Evolutionary conservation across 441 rosid genomes (phyloP).

Genomic region (Croton laevigatus): DNA sequence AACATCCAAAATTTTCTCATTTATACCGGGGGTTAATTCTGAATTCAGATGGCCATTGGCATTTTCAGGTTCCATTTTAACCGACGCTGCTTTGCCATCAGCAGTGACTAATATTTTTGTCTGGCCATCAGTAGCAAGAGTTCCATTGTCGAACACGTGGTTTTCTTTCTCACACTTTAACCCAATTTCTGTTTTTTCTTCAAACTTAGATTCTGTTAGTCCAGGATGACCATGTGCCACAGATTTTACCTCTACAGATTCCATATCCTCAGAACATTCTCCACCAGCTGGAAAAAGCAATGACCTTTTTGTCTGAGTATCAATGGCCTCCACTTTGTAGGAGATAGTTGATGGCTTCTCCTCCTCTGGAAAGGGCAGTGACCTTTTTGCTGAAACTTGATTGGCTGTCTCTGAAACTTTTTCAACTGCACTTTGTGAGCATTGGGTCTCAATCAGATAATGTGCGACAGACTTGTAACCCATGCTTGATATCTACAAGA

Average conservation of each 20-base stretch:
- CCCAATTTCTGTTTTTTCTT: constrained; percentile 9
- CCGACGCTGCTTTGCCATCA: constrained; percentile 21
- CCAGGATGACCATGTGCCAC: constrained; percentile 23
- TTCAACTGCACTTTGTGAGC: constrained; percentile 28
- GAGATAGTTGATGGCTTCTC: constrained; percentile 23
- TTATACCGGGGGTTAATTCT: constrained; percentile 1
- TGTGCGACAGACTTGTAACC: constrained; percentile 96
- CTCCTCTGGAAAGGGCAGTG: constrained; percentile 50
- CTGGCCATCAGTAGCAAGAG: constrained; percentile 13
- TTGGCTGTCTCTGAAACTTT: constrained; percentile 27
- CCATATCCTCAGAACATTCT: constrained; percentile 13
- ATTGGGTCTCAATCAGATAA: constrained; percentile 65
- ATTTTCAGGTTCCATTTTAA: constrained; percentile 20
- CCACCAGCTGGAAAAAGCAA: constrained; percentile 37
- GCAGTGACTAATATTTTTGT: constrained; percentile 36
- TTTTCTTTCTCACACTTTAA: constrained; percentile 24
- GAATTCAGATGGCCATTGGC: constrained; percentile 1
- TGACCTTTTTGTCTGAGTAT: constrained; percentile 33
- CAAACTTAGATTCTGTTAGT: constrained; percentile 20
- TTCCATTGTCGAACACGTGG: constrained; percentile 11
- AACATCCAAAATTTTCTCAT: constrained; percentile 14
- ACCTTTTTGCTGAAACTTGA: constrained; percentile 63
- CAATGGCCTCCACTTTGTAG: constrained; percentile 13
- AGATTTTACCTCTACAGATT: constrained; percentile 21
- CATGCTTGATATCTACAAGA: constrained; percentile 50